Percentiles rank a stretch among this genome's conserved stretches.
Conservation (phyloP, 768 basidiomycete genomes). For the Nevesoporus exiguus region DNA sequence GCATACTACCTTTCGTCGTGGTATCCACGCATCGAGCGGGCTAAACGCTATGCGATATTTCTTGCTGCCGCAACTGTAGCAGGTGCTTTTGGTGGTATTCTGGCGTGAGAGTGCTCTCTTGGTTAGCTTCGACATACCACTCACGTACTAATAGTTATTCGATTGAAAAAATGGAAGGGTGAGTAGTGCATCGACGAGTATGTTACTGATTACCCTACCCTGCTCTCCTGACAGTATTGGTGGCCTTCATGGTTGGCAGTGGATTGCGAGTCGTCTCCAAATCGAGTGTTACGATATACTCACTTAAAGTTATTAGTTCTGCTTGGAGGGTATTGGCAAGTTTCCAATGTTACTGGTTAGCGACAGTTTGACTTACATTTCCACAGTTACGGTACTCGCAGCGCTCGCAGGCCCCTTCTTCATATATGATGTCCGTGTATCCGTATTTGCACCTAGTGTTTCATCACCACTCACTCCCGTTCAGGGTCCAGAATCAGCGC, state of each 20-base stretch:
- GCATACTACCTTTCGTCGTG: not conserved
- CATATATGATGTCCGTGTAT: not conserved
- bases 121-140: not conserved
- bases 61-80: not conserved
- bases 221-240: not conserved
- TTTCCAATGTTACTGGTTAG: not conserved
- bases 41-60: not conserved
- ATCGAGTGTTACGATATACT: not conserved
- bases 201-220: no score
- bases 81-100: not conserved
- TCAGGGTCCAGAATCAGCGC: not conserved
- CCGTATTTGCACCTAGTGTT: not conserved
- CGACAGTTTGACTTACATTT: not conserved
- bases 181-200: not conserved
- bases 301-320: not conserved
- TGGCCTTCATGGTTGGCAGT: conserved; percentile 1
- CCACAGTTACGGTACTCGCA: not conserved
- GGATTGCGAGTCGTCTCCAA: not conserved
- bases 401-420: not conserved
- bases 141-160: not conserved
- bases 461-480: not conserved
- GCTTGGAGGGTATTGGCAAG: not conserved
- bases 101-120: not conserved
- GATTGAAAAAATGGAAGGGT: conserved; percentile 1
- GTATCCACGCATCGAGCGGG: not conserved